Conservation (phyloP, 306 rosid species). For the Nissolia schottii region DNA sequence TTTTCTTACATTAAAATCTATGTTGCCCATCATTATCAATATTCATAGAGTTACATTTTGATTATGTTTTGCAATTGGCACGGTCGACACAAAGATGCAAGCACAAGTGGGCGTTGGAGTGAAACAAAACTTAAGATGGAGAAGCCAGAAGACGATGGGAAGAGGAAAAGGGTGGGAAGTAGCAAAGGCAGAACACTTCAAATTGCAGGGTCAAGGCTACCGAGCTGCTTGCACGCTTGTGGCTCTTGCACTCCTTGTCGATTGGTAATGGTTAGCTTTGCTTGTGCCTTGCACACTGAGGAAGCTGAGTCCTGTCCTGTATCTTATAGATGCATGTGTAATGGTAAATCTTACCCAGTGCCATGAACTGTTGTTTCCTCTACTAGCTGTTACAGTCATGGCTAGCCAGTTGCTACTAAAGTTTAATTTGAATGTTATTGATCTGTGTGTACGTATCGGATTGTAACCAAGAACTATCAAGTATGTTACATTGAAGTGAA, state of each 20-base stretch:
- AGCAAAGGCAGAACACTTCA: slow-evolving; percentile 16
- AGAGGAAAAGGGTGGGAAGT: neutral
- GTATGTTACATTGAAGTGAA: neutral
- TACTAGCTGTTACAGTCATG: neutral
- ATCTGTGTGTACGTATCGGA: neutral
- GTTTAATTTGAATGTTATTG: neutral
- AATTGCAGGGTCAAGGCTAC: slow-evolving; percentile 43
- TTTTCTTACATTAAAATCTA: no score
- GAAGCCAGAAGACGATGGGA: neutral
- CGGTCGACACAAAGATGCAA: neutral
- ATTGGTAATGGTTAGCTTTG: slow-evolving; percentile 33
- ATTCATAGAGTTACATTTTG: no score
- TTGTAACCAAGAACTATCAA: neutral
- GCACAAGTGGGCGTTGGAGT: neutral
- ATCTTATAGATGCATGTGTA: slow-evolving; percentile 41
- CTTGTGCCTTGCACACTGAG: slow-evolving; percentile 19
- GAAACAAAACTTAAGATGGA: neutral
- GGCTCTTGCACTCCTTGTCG: slow-evolving; percentile 44
- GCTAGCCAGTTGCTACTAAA: neutral
- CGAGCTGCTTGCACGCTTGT: slow-evolving; percentile 47
- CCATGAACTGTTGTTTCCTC: slow-evolving; percentile 17
- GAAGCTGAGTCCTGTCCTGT: slow-evolving; percentile 38
- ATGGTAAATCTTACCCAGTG: slow-evolving; percentile 38
- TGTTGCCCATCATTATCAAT: no score
- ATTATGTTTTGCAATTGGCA: neutral